Evolutionary conservation across 2,329 filamentous ascomycete species (phyloP), one percentile per base, ranked within the genome.

Genomic region (Pseudogymnoascus sp.): DNA sequence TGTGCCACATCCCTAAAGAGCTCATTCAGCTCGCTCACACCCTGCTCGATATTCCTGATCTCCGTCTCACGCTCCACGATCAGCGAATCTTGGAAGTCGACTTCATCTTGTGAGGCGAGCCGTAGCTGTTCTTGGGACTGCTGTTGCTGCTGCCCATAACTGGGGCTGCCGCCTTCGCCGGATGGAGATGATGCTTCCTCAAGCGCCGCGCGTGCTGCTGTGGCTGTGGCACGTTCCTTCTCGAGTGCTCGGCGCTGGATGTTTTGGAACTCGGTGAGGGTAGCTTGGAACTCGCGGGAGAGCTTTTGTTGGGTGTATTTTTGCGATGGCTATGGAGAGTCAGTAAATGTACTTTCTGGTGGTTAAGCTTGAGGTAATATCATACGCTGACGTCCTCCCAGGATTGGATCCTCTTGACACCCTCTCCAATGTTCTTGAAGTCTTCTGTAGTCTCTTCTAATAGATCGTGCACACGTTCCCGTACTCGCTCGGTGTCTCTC

Each of bases 1-100:
- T 96, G 92, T 55, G 93, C 94, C n/a, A 99, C 92, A 78, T 99
- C 93, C 65, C 92, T 84, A 80, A 99, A 99, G 45, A 99, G 82
- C 71, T 97, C 94, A 70, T 99, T 99, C 65, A 99, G 79, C 71
- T 99, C 94, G 61, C 89, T 89, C 5, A 99, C 94, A 61, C 90
- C 92, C 75, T 97, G 92, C 77, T 97, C 94, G 70, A 99, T 99
- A 73, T 96, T 95, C 65, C 92, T 87, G 67, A 99, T 99, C 78
- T 99, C 94, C 62, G 91, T 87, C 75, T 99, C 94, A 61, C 95
- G 92, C 80, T 99, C 93, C 64, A 95, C 87, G 72, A 99, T 99
- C 63, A 99, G 80, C 13, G 89, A 87, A 69, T 99, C 94, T 72
- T 99, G 94, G 78, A 97, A 99, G 73, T 99, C 93, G 45, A 99